Evolutionary conservation across 1,284 basidiomycete genomes (phyloP), one percentile per base, ranked within the genome.

Genomic region (Trametes pubescens): DNA sequence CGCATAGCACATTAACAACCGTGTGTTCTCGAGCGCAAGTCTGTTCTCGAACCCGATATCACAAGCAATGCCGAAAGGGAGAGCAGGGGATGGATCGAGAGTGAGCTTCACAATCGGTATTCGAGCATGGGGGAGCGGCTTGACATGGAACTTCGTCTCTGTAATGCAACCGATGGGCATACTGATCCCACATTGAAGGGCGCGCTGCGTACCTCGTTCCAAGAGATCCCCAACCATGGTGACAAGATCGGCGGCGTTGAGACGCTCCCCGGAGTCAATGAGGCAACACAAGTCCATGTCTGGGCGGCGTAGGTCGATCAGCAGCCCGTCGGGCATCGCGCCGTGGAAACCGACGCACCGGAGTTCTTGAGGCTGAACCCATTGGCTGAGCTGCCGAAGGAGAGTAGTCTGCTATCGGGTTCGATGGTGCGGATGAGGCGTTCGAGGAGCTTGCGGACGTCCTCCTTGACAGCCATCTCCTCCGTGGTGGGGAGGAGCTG

Each of bases 271-370:
- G 26, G 94, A 92, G 76, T 95, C 93, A 75, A 98, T 93, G 73
- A 99, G 84, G 78, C 96, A 98, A 76, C 97, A 98, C 48, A 99
- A 82, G 79, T 99, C 97, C 97, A 99, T 99, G 79, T 99, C 97
- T 96, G 74, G 51, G 14, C 26, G 51, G 51, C 49, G 38, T 52
- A 62, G 44, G 68, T 22, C 49, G 47, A 65, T 65, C 60, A 61
- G 58, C 64, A 53, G 29, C 51, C 57, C 35, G n/a, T 13, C 18
- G 47, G 38, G 48, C 59, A 59, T 35, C 52, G 44, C 47, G 26
- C 38, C 14, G 18, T 29, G 10, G 34, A 24, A 29, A 51, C 49
- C 26, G 35, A 79, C 89, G 74, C 69, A 94, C 95, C 96, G 66
- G 95, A 98, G 80, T 98, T 97, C 70, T 94, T 85, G 73, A 98